Base-by-base conservation (phyloP, 192 early-diverging fungal species). In the Gryganskiella cystojenkinii region DNA sequence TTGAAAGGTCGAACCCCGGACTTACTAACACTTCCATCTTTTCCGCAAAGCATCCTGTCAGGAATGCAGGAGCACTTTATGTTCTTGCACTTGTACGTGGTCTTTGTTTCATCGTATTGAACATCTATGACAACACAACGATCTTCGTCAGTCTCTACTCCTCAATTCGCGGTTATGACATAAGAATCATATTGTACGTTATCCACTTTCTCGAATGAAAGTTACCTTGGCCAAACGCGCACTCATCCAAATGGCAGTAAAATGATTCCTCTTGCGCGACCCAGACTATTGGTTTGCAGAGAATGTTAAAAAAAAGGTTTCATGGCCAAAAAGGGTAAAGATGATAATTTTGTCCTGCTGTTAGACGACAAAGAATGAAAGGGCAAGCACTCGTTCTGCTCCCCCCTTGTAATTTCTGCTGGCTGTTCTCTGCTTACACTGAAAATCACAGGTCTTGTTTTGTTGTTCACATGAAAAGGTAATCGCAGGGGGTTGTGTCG, bases 231-330 rank as follows among this genome's bases (percentile, higher is more conserved):
- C 60, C 79, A 67, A 94, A 91, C 4, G 71, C 52, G 69, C 96
- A 98, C n/a, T 90, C 83, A 57, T 88, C 83, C 33, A 98, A 74
- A 52, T 91, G 82, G 73, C 96, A 98, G 71, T 90, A 98, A 81
- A 98, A 98, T n/a, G 93, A 93, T 70, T 98, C 94, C 31, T 85
- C 83, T 46, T 91, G 86, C 45, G 88, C 93, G 6, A 92, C 88
- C 96, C 96, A 98, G 69, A 98, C 87, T 89, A 50, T 34, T 6
- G 30, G 20, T n/a, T 46, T 46, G 45, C 15, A 49, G 24, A 2
- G 49, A 27, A 13, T 52, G 20, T 61, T 55, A 22, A 24, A 28
- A 46, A 37, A 56, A 34, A 61, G n/a, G 59, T 28, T 37, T 25
- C 22, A 30, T 42, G n/a, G 22, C 49, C 24, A 13, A 62, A 34